These are phyloP conservation scores for Ophiostoma triangulosporum DNA, from an alignment of 2,329 filamentous ascomycete genomes.

Conservation along the genomic window DNA sequence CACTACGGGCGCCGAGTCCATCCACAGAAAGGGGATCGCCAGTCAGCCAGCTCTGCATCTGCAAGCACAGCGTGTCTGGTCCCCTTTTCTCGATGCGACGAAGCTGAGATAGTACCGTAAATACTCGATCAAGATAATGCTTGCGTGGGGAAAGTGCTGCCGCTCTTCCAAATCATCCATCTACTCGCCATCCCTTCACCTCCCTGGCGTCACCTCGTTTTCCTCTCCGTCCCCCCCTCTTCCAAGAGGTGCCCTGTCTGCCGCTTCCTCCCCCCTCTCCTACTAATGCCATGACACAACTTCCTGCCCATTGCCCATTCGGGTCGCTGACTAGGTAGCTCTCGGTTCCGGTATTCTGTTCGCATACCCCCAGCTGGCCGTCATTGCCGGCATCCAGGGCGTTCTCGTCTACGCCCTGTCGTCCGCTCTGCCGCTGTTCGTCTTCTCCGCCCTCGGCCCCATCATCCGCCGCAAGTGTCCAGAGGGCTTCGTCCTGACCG, in stretches of 20 bases:
- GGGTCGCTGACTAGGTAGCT: conserved; percentile 42
- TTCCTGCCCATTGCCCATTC: conserved; percentile 10
- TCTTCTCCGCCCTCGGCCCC: conserved; percentile 62
- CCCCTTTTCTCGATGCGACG: conserved; percentile 27
- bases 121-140: conserved; percentile 98
- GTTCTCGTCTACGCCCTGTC: conserved; percentile 63
- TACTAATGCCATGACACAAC: conserved; percentile 1
- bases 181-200: neutral
- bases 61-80: neutral
- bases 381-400: conserved; percentile 66
- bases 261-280: conserved; percentile 4
- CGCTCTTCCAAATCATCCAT: conserved; percentile 37
- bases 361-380: conserved; percentile 68
- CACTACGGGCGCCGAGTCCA: conserved; percentile 76
- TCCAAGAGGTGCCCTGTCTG: conserved; percentile 7
- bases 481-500: conserved; percentile 71
- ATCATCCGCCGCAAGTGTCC: conserved; percentile 70
- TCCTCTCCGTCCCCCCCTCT: conserved; percentile 16
- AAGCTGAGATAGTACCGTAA: conserved; percentile 94
- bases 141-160: conserved; percentile 97
- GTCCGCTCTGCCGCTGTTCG: conserved; percentile 56
- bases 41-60: neutral
- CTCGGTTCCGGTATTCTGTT: conserved; percentile 76
- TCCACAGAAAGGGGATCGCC: conserved; percentile 11
- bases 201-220: conserved; percentile 13